A percentile compares a stretch with the other conserved stretches of the same genome.
Evolutionary conservation across 2,329 filamentous ascomycete genomes (phyloP).

Genomic region (Fusarium udum): DNA sequence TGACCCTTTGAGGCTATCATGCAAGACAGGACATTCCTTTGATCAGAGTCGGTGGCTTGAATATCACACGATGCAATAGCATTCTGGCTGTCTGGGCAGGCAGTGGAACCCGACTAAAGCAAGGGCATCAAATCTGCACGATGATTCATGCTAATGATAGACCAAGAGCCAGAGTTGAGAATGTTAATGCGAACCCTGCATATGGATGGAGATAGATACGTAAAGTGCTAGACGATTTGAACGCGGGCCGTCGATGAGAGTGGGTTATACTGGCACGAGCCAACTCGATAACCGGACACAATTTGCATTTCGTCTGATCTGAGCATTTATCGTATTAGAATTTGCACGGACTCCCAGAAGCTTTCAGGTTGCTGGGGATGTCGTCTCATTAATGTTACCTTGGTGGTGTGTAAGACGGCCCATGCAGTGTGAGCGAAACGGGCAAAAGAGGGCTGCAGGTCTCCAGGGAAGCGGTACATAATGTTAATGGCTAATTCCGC

Average conservation of each 20-base stretch:
- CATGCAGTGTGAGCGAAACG: not conserved
- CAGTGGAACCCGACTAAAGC: not conserved
- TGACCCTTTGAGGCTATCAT: slow-evolving; percentile 17
- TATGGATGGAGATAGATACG: not conserved
- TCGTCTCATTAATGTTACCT: slow-evolving; percentile 16
- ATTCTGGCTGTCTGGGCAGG: not conserved
- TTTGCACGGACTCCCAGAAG: not conserved
- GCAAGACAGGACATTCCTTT: slow-evolving; percentile 34
- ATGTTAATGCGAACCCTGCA: slow-evolving; percentile 29
- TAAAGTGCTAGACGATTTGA: not conserved
- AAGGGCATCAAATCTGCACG: slow-evolving; percentile 4
- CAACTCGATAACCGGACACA: slow-evolving; percentile 16
- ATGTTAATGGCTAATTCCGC: slow-evolving; percentile 6
- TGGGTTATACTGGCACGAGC: slow-evolving; percentile 16
- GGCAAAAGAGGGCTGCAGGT: not conserved
- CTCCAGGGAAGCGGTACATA: not conserved
- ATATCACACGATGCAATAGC: not conserved
- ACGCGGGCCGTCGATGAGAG: slow-evolving; percentile 11
- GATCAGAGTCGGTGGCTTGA: slow-evolving; percentile 17
- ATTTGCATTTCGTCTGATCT: slow-evolving; percentile 13
- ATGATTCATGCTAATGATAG: slow-evolving; percentile 12
- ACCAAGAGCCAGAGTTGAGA: slow-evolving; percentile 11
- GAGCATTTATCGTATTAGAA: slow-evolving; percentile 5
- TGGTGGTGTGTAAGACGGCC: slow-evolving; percentile 10
- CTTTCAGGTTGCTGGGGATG: not conserved